These are phyloP conservation scores for Hygrocybe coccinea DNA, from an alignment of 768 basidiomycete genomes.

Conservation along the genomic window DNA sequence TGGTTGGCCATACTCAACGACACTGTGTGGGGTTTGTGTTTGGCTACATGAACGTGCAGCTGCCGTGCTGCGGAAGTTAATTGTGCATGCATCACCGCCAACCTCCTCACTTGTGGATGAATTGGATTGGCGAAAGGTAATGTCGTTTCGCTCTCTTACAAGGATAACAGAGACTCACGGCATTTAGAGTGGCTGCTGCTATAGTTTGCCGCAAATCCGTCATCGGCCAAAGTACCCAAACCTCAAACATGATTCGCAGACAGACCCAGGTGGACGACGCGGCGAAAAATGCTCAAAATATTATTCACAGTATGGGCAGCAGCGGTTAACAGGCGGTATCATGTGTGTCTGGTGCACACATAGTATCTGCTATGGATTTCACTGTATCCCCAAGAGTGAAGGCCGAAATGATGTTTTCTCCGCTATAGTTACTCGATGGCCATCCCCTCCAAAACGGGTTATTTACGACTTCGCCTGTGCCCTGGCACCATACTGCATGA, in stretches of 20 bases:
- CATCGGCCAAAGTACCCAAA: slow-evolving; percentile 24
- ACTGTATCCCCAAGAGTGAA: slow-evolving; percentile 33
- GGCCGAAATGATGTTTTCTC: slow-evolving; percentile 39
- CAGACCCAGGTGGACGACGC: slow-evolving; percentile 7
- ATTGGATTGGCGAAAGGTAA: slow-evolving; percentile 11
- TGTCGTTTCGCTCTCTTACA: background rate
- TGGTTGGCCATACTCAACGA: background rate
- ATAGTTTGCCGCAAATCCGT: slow-evolving; percentile 28
- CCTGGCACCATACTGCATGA: slow-evolving; percentile 31
- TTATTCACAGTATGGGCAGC: slow-evolving; percentile 26
- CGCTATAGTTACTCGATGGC: slow-evolving; percentile 32
- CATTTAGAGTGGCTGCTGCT: slow-evolving; percentile 26
- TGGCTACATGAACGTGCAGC: too few relatives aligned
- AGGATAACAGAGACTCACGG: background rate
- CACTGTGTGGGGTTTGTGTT: too few relatives aligned
- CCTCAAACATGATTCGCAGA: slow-evolving; percentile 20
- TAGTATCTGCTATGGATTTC: slow-evolving; percentile 31
- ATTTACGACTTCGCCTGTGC: slow-evolving; percentile 29
- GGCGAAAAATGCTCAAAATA: slow-evolving; percentile 24
- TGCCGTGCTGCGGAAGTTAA: background rate
- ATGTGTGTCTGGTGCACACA: slow-evolving; percentile 33
- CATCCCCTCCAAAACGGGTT: slow-evolving; percentile 23
- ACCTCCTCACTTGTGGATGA: background rate
- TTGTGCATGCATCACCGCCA: background rate
- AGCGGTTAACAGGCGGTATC: slow-evolving; percentile 9